Base-by-base conservation (phyloP, 192 early-diverging fungal genomes). In the Podila clonocystis region DNA sequence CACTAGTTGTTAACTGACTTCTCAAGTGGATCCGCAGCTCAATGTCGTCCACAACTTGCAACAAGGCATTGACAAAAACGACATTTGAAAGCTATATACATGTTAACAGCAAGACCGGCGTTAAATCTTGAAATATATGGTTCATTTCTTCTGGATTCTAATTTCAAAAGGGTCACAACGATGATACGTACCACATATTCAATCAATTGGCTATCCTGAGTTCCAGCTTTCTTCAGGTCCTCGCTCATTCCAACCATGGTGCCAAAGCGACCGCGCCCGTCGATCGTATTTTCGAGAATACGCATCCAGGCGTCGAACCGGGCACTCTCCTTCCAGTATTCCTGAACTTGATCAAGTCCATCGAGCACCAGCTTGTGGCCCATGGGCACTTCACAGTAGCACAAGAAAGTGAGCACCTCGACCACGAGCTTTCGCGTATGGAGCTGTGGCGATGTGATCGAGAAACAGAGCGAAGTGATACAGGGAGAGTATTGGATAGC, bases 241-340 rank as follows among this genome's bases (percentile, higher is more conserved):
- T 92, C 91, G 50, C 91, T 91, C 29, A 89, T 93, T 7, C 91
- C 91, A 0, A 95, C 94, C 48, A 93, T 85, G 72, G 90, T 93
- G 9, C 94, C 94, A 86, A 93, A 92, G 26, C 90, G 87, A 26
- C 94, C 94, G 20, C 94, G 87, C 5, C 94, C 93, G 66, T 94
- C 92, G 34, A 95, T 89, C 31, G 92, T 92, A 19, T 87, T 83
- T 67, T 93, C 93, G n/a, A 93, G 68, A 24, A 93, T 84, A 9
- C 87, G 89, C 75, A 95, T 85, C 94, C 94, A 95, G 17, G 91
- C 91, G 75, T 93, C 92, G 75, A 94, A 95, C 28, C 89, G 76
- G 12, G 87, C 83, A 80, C 89, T 84, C 58, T 91, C 88, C n/a
- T 68, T 75, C 62, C 83, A 87, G 82, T 91, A 89, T 68, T 93